A percentile compares a stretch with the other conserved stretches of the same genome.
Evolutionary conservation across 2,329 filamentous ascomycete genomes (phyloP).

Genomic region (Ophiostoma tasmaniense): DNA sequence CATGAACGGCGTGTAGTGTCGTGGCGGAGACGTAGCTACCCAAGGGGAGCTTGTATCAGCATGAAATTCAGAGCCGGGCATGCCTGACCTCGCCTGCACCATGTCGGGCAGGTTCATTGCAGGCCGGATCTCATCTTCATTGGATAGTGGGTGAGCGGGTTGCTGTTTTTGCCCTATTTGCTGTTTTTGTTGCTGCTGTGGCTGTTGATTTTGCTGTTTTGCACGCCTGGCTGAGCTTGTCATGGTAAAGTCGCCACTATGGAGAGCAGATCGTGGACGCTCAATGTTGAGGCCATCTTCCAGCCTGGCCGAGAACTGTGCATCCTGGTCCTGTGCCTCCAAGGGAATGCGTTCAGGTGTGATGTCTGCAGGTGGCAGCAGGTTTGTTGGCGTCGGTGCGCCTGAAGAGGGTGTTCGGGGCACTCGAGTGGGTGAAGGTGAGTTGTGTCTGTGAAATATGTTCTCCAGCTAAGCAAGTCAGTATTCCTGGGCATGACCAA

Average conservation of each 20-base stretch:
- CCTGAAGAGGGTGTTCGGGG: slow-evolving; percentile 30
- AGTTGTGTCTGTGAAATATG: slow-evolving; percentile 28
- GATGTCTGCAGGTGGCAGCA: slow-evolving; percentile 41
- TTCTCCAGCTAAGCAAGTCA: slow-evolving; percentile 32
- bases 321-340: slow-evolving; percentile 26
- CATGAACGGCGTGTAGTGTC: slow-evolving; percentile 40
- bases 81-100: neutral
- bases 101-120: neutral
- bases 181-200: neutral
- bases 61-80: slow-evolving; percentile 15
- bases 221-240: neutral
- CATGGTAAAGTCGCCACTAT: slow-evolving; percentile 58
- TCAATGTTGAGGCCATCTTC: slow-evolving; percentile 59
- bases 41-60: slow-evolving; percentile 31
- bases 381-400: slow-evolving; percentile 26
- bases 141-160: neutral
- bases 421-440: slow-evolving; percentile 30
- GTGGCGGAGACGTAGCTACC: slow-evolving; percentile 49
- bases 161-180: neutral
- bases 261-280: slow-evolving; percentile 68
- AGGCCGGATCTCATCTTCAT: slow-evolving; percentile 3
- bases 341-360: slow-evolving; percentile 36
- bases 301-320: slow-evolving; percentile 35
- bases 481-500: neutral
- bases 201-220: neutral